A percentile compares a stretch with the other conserved stretches of the same genome.
Evolutionary conservation across 139 green algal species (phyloP).

Genomic region (Closterium sp.): DNA sequence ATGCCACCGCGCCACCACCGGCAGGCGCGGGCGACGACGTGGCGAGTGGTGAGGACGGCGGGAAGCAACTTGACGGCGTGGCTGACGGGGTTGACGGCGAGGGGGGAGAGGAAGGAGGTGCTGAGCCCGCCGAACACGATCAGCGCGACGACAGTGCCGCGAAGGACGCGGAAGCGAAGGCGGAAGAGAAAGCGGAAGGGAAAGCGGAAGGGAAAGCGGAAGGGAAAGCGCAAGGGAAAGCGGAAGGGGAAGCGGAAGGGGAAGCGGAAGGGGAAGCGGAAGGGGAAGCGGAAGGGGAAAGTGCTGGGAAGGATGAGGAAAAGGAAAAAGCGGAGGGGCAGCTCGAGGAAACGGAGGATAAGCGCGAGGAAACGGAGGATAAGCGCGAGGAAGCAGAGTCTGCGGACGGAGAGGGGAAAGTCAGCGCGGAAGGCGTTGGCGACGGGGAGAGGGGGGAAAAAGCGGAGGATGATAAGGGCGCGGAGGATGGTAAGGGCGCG

Average conservation of each 20-base stretch:
- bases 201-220: not conserved
- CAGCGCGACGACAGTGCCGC: not conserved
- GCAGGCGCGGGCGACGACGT: not conserved
- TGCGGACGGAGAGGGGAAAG: too few relatives aligned
- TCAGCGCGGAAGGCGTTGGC: too few relatives aligned
- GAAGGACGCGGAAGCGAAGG: too few relatives aligned
- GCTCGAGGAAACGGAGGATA: not conserved
- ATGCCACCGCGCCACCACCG: not conserved
- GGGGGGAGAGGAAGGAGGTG: not conserved
- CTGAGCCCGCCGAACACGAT: too few relatives aligned
- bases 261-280: not conserved
- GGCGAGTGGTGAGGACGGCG: not conserved
- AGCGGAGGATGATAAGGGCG: too few relatives aligned
- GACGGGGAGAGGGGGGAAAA: too few relatives aligned
- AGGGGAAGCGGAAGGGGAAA: not conserved
- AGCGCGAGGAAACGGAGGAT: not conserved
- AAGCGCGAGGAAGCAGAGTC: too few relatives aligned
- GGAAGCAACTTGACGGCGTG: not conserved
- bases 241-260: not conserved
- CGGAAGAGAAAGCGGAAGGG: too few relatives aligned
- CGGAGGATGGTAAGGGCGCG: too few relatives aligned
- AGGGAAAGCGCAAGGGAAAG: not conserved
- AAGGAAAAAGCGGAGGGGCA: not conserved
- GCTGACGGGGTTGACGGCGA: not conserved
- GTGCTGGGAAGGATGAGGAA: not conserved